Evolutionary conservation across 441 rosid species (phyloP), one percentile per base, ranked within the genome.

Genomic region (Populus hybrid): DNA sequence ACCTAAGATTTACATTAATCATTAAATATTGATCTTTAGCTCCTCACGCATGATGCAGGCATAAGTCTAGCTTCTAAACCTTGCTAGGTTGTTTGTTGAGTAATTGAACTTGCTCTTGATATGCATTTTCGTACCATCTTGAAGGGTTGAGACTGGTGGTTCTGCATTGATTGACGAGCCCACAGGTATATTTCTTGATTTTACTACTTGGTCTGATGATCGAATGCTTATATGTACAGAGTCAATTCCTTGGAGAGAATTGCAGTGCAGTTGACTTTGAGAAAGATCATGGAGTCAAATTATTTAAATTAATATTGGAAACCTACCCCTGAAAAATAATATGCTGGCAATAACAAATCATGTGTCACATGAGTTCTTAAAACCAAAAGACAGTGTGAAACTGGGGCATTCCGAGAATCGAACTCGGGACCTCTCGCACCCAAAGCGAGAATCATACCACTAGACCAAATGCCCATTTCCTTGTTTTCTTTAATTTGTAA

Each of bases 391-490:
- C 12, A 4, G 56, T 1, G 4, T 14, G 20, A 45, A 45, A 45
- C 56, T 6, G 81, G 84, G 81, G 83, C 84, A 77, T 84, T 82
- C 81, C 81, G 85, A 82, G 85, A 84, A 82, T 84, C 75, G 82
- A 82, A 82, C 87, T 82, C 83, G 82, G 83, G 80, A 84, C 87
- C 86, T 88, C 85, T 83, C 89, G 82, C 87, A 86, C 87, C 89
- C 89, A 81, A 88, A 88, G 90, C 89, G 84, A 88, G 87, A 88
- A 87, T 87, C 90, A 87, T 90, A 83, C 88, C 90, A 86, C 88
- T 87, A 85, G 90, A 89, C 88, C 90, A 88, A 86, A 87, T 80
- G 86, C 87, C 89, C 88, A 12, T 11, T 9, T 56, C n/a, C n/a
- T n/a, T n/a, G n/a, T 1, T 53, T 1, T 53, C n/a, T 53, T 53